Evolutionary conservation across 2,329 filamentous ascomycete species (phyloP), one percentile per base, ranked within the genome.

Genomic region (Penicillium sp.): DNA sequence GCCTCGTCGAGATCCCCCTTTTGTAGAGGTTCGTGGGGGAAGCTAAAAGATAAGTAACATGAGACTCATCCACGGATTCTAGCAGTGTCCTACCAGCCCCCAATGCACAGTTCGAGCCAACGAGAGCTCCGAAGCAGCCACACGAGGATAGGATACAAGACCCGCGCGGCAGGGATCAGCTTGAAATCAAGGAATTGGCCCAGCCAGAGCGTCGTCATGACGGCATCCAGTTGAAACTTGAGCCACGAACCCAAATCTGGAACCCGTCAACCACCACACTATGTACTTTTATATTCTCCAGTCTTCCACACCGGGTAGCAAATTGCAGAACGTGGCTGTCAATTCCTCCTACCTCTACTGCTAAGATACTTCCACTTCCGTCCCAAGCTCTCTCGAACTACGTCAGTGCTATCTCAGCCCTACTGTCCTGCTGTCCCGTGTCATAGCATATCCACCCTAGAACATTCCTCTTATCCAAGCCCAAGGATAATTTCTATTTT

Each of bases 341-440:
- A 53, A 49, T 62, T 58, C 22, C 59, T 50, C 14, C 24, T 6
- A 31, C 50, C 33, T 49, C n/a, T 22, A 16, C 31, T 24, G 31
- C 31, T 31, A 9, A 31, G 31, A 35, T 37, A 19, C 19, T 22
- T 50, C 47, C 11, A 4, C 13, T 19, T 18, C n/a, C 46, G 11
- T 16, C 13, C 18, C 24, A 6, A n/a, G 27, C 35, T 1, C 31
- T 22, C 7, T 13, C 13, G 22, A 35, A 46, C 33, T 58, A 63
- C 61, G 61, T 63, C 61, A 63, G 58, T 46, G 18, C 36, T 57
- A 37, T 54, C 47, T 62, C 58, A 62, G 60, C 58, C 60, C 55
- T 63, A 63, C 27, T 59, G 35, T 4, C 22, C 22, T 3, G 3
- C 22, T 22, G 22, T 22, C 22, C 22, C 3, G 22, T 22, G 22